Base-by-base conservation (phyloP, 768 basidiomycete genomes). In the Clitopilus passeckerianus region DNA sequence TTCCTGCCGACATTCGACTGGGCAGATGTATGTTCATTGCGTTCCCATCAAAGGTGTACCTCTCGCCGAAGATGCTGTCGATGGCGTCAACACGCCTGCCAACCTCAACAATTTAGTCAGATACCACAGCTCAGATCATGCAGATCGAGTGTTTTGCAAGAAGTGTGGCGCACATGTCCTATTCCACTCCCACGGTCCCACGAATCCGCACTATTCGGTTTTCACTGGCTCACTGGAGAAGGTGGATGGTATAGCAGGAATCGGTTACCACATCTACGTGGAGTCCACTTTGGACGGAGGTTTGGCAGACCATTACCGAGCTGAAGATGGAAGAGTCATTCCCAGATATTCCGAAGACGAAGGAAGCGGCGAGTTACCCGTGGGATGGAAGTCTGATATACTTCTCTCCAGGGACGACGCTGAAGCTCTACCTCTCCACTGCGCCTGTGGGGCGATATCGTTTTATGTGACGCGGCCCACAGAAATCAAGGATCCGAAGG, bases 1-100 rank as follows among this genome's bases (percentile, higher is more conserved):
- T 53, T 22, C 59, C 8, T 70, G 68, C 57, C 57, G 67, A 15
- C 68, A 70, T 34, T 61, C 30, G 15, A 66, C 65, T 6, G 68
- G 68, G 18, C 57, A 60, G 27, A 33, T 68, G 12, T 56, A 56
- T 34, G 58, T 63, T 9, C 61, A 61, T 23, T 34, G 54, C 37
- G 63, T 57, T 23, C 15, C 22, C 1, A 59, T 67, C 23, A 43
- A 41, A 60, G 34, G 63, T 2, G 33, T 34, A 41, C n/a, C 54
- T 6, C 22, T 55, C 15, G 24, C 24, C 6, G 43, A 57, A 16
- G 59, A 54, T n/a, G 55, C 59, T 3, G 57, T 52, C 8, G 55
- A 34, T 15, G 46, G 50, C 53, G 23, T 34, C 16, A 23, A 53
- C 6, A 24, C 15, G 16, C 53, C 53, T 22, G 53, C 65, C 20